phyloP scores from a whole-genome alignment of 306 rosid genomes.

The Malus orientalis region DNA sequence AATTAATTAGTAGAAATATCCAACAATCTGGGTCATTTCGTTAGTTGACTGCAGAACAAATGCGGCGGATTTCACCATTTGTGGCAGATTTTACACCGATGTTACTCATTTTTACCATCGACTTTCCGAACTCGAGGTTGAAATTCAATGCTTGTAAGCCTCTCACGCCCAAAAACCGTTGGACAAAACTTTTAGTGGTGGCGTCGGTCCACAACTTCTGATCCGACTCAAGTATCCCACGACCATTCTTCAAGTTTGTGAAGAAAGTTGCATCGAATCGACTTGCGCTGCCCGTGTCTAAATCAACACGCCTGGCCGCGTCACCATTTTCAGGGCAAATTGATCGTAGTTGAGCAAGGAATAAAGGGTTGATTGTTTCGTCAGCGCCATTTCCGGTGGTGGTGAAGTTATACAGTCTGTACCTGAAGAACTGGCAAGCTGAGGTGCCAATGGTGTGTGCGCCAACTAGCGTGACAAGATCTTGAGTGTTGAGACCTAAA shows the following conservation, averaged over 20 bases:
- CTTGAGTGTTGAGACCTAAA: background rate
- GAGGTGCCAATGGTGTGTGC: conserved; percentile 65
- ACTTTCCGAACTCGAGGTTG: conserved; percentile 40
- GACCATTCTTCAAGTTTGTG: conserved; percentile 26
- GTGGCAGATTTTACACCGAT: conserved; percentile 37
- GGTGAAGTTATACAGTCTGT: conserved; percentile 47
- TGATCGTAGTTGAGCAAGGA: conserved; percentile 32
- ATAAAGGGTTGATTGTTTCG: conserved; percentile 34
- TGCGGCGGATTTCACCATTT: conserved; percentile 52
- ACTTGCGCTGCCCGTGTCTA: conserved; percentile 36
- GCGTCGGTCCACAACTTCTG: conserved; percentile 48
- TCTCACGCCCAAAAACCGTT: conserved; percentile 26
- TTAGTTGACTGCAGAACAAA: conserved; percentile 31
- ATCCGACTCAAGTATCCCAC: conserved; percentile 55
- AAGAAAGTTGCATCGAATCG: conserved; percentile 39
- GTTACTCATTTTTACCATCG: conserved; percentile 65
- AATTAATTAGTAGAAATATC: too few species aligned
- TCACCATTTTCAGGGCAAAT: conserved; percentile 48
- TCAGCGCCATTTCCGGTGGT: conserved; percentile 23
- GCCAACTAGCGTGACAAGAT: conserved; percentile 10
- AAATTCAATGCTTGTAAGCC: conserved; percentile 33
- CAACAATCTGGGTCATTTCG: background rate
- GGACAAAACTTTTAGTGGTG: conserved; percentile 38
- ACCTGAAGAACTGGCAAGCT: conserved; percentile 35
- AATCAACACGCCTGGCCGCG: conserved; percentile 26